phyloP scores from a whole-genome alignment of 2,329 filamentous ascomycete genomes.

The Tolypocladium nubicola region DNA sequence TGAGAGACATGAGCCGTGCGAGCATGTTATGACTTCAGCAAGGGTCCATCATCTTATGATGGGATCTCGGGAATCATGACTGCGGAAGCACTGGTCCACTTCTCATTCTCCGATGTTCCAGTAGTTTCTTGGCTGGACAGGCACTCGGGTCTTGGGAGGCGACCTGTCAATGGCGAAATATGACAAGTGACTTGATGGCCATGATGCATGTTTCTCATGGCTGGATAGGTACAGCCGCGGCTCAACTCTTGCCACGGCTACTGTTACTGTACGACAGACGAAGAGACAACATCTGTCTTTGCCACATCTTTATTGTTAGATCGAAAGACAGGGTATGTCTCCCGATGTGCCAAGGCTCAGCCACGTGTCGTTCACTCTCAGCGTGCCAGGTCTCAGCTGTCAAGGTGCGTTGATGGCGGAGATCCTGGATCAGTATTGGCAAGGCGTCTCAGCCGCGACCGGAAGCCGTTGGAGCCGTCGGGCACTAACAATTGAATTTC shows the following conservation, averaged over 20 bases:
- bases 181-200: neutral
- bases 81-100: neutral
- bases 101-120: neutral
- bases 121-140: neutral
- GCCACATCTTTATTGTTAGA: neutral
- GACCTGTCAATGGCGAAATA: neutral
- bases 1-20: neutral
- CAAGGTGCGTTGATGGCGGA: neutral
- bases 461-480: neutral
- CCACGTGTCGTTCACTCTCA: neutral
- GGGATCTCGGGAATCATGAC: neutral
- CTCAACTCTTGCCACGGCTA: neutral
- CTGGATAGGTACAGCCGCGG: neutral
- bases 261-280: neutral
- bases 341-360: neutral
- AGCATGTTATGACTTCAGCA: neutral
- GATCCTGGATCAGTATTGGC: neutral
- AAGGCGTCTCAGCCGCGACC: neutral
- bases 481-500: neutral
- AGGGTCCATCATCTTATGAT: neutral
- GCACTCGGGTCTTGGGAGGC: no score
- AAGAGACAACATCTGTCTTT: neutral
- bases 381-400: neutral
- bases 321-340: neutral
- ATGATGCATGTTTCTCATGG: neutral